These are phyloP conservation scores for Lycium ferocissimum DNA, from an alignment of 257 asterid species.

Conservation along the genomic window DNA sequence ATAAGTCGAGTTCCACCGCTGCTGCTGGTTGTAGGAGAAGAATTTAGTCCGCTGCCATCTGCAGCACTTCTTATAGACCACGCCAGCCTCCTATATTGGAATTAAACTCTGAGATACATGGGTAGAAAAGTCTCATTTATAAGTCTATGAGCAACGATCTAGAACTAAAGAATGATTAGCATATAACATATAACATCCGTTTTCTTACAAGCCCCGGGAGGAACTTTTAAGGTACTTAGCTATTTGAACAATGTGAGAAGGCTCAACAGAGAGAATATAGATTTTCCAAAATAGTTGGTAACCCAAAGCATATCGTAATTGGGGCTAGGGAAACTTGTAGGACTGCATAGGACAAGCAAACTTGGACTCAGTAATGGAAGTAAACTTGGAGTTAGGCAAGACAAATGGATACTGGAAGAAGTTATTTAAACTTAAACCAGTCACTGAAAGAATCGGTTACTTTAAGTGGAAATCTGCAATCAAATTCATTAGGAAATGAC, in stretches of 20 bases:
- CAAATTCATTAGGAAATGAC: not conserved
- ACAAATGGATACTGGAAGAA: not conserved
- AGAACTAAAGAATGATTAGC: not conserved
- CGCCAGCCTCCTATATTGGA: constrained; percentile 50
- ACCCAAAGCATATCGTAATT: not conserved
- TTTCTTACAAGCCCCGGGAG: not conserved
- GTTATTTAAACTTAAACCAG: not conserved
- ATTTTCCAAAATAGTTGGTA: constrained; percentile 2
- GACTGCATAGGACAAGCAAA: not conserved
- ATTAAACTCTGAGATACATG: constrained; percentile 13
- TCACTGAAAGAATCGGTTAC: not conserved
- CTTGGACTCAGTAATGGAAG: not conserved
- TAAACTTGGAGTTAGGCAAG: not conserved
- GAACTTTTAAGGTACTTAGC: not conserved
- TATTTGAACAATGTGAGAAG: not conserved
- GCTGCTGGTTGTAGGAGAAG: constrained; percentile 51
- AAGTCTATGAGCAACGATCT: constrained; percentile 1
- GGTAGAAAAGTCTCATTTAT: constrained; percentile 13
- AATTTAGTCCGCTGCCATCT: constrained; percentile 58
- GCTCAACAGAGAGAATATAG: not conserved
- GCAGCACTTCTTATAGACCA: constrained; percentile 76
- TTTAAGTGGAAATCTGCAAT: not conserved
- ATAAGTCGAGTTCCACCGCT: constrained; percentile 72
- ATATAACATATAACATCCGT: not conserved
- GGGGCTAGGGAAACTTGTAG: constrained; percentile 7